Evolutionary conservation across 495 filamentous ascomycete genomes (phyloP), one percentile per base, ranked within the genome.

Genomic region (Penicilliopsis zonata): DNA sequence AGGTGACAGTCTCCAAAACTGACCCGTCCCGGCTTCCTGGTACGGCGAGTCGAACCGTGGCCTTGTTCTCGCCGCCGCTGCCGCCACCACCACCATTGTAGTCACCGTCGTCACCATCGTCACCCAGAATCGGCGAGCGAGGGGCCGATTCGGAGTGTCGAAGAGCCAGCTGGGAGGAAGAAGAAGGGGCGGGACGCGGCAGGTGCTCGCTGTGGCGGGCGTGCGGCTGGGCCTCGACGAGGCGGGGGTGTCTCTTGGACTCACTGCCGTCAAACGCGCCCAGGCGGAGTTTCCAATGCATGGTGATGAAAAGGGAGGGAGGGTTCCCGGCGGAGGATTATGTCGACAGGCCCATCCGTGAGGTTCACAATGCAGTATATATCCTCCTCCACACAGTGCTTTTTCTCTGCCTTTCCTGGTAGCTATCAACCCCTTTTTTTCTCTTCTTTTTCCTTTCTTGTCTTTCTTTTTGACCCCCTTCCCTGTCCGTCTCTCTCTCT

Each of bases 231-330:
- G 52, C 38, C 27, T 62, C 55, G 18, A 55, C 39, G 19, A 50
- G 38, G 34, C 49, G 59, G n/a, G n/a, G n/a, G 27, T 57, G 58
- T 43, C 56, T 49, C 38, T 60, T 64, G 35, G 53, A 44, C 10
- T 49, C 51, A 42, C 37, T 55, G 38, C 46, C 47, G 43, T 62
- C 55, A 31, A 53, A 47, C 26, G 44, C 37, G 38, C 52, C 53
- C 18, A 66, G 44, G 31, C 62, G 57, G 21, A 62, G 44, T 57
- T 63, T 64, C 57, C 62, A 63, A 57, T 61, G 57, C 62, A 66
- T 66, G 45, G 44, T 50, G 49, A 42, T 41, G 49, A 41, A 31
- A 33, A 30, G 37, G 37, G 21, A 26, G 31, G 33, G 16, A 30
- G 38, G 18, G 33, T 3, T 18, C 14, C 15, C 34, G n/a, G n/a